A percentile compares a stretch with the other conserved stretches of the same genome.
phyloP scores from a whole-genome alignment of 2,329 filamentous ascomycete genomes.

The Hypoxylon sp. region DNA sequence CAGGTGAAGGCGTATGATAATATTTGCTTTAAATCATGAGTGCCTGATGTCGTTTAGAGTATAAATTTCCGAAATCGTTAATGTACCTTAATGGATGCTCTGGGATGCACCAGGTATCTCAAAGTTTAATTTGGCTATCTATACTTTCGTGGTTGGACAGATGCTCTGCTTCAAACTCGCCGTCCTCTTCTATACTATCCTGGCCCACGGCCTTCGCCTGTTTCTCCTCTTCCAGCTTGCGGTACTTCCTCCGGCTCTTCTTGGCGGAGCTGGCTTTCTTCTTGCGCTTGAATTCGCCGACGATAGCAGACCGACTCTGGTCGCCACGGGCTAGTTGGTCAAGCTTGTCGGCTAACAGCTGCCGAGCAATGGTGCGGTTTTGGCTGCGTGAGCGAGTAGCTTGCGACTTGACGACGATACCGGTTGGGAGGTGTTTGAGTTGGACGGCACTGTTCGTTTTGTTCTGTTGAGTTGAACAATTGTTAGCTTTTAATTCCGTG shows the following conservation, averaged over 20 bases:
- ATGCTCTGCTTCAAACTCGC: constrained; percentile 24
- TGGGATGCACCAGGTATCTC: neutral
- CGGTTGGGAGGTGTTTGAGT: constrained; percentile 88
- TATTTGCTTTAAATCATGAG: constrained; percentile 1
- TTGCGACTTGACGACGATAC: constrained; percentile 94
- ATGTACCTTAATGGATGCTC: neutral
- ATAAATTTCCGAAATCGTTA: neutral
- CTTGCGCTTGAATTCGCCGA: constrained; percentile 72
- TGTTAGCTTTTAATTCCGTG: constrained; percentile 13
- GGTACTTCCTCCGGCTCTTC: constrained; percentile 86
- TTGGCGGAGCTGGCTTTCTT: constrained; percentile 82
- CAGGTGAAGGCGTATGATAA: neutral
- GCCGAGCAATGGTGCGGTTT: constrained; percentile 87
- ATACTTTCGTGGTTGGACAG: neutral
- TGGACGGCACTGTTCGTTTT: constrained; percentile 98
- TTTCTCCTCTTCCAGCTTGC: constrained; percentile 68
- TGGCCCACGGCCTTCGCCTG: constrained; percentile 44
- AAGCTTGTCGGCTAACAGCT: constrained; percentile 78
- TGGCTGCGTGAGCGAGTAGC: constrained; percentile 87
- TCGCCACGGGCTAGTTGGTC: constrained; percentile 81
- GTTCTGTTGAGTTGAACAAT: constrained; percentile 68
- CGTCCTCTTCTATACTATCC: constrained; percentile 43
- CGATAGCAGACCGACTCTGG: constrained; percentile 74
- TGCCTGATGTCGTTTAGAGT: neutral
- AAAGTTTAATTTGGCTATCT: neutral